These are phyloP conservation scores for Pyropia yezoensis DNA, from an alignment of 23 red algal genomes.

Conservation along the genomic window DNA sequence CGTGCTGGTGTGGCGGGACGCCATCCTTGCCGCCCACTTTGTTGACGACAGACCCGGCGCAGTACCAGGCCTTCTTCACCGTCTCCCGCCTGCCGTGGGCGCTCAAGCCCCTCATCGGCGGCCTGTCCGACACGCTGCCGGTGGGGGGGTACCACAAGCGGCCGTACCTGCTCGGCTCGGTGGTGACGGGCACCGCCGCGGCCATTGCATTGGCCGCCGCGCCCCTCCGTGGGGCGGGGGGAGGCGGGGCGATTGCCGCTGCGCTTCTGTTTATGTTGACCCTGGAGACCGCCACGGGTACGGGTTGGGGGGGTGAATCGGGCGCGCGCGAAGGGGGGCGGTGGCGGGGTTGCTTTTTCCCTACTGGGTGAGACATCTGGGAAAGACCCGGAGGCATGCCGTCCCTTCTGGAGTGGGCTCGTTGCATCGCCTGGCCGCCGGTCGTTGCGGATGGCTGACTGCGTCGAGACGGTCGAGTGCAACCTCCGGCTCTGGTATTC, in stretches of 20 bases:
- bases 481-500: no score
- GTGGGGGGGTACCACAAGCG: slow-evolving; percentile 53
- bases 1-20: no score
- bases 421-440: no score
- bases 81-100: slow-evolving; percentile 45
- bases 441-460: no score
- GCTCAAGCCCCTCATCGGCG: slow-evolving; percentile 52
- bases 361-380: no score
- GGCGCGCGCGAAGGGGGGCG: no score
- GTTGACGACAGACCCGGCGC: not conserved
- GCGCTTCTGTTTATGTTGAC: slow-evolving; percentile 21
- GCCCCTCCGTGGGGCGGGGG: slow-evolving; percentile 3
- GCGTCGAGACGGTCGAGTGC: no score
- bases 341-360: no score
- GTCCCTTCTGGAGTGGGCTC: no score
- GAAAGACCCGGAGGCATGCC: no score
- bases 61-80: slow-evolving; percentile 39
- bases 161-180: slow-evolving; percentile 37
- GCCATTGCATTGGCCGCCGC: slow-evolving; percentile 14
- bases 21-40: no score
- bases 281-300: slow-evolving; percentile 28
- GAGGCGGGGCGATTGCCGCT: slow-evolving; percentile 31
- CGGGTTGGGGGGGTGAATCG: no score
- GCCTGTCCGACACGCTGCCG: slow-evolving; percentile 43
- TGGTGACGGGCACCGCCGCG: slow-evolving; percentile 13